Base-by-base conservation (phyloP, 2,329 filamentous ascomycete species). In the Diplodia corticola region DNA sequence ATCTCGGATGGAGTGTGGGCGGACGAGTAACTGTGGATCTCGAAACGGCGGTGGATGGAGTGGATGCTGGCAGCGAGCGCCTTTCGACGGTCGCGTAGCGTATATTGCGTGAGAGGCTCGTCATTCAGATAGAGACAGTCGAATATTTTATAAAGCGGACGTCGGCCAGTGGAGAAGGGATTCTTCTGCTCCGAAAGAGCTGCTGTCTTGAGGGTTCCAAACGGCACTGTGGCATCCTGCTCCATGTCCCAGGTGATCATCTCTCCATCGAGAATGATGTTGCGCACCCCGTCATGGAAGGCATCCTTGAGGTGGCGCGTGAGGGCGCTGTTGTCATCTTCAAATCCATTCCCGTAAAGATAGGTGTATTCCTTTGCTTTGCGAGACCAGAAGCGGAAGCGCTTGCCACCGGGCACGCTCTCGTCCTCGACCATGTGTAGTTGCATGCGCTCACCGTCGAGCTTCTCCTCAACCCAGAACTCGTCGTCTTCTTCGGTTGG, bases 221-320 rank as follows among this genome's bases (percentile, higher is more conserved):
- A 99, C 0, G 90, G 88, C 17, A 96, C 90, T 63, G 95, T 91
- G 65, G 90, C 90, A 79, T 97, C 91, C 59, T 91, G 83, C 51
- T 89, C 87, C 68, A 93, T 91, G 74, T 98, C 92, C 95, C 95
- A 99, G 0, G 93, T 97, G 67, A 99, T 93, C 95, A 99, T 99
- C 76, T 99, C 95, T 10, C 95, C 95, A 72, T 99, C 95, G 0
- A 99, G 83, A 59, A 99, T 97, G 69, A 97, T 84, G 73, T 91
- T 97, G 17, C 89, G 84, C 0, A 98, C 92, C 1, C 89, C 88
- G 0, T 87, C 81, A 2, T 88, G 83, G 75, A 99, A 98, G 0
- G 92, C 92, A 48, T 87, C 83, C 63, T 87, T 87, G 22, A 98
- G 81, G 74, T 96, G 89, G 37, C 92, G 85, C 0, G 94, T 97